Conservation (phyloP, 768 basidiomycete genomes). For the Suillus hirtellus region DNA sequence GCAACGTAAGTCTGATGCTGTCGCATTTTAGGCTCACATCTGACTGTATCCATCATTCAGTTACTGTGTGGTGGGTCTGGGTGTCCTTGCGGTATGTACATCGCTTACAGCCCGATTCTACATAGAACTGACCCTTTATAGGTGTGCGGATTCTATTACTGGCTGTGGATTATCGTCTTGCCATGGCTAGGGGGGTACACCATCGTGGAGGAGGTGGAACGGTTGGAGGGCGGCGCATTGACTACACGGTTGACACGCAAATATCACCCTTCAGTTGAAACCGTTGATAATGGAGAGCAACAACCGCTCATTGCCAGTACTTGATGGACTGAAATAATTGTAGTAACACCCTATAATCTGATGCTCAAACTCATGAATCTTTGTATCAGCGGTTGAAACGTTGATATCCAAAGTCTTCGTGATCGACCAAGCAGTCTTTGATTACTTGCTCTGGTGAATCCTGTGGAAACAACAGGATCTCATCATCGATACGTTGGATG, state of each 20-base stretch:
- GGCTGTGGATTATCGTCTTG: slow-evolving; percentile 44
- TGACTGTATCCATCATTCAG: slow-evolving; percentile 11
- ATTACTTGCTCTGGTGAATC: slow-evolving; percentile 74
- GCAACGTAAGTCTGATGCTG: slow-evolving; percentile 19
- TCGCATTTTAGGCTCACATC: not conserved
- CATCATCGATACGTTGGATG: not conserved
- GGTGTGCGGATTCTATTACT: slow-evolving; percentile 28
- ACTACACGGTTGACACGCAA: slow-evolving; percentile 34
- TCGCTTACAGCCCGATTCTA: too few species aligned
- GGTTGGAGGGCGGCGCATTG: slow-evolving; percentile 34
- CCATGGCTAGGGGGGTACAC: slow-evolving; percentile 46
- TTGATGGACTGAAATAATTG: slow-evolving; percentile 1
- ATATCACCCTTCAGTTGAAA: not conserved
- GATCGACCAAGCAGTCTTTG: slow-evolving; percentile 47
- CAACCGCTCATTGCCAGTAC: not conserved
- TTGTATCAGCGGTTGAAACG: too few species aligned
- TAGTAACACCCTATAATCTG: not conserved
- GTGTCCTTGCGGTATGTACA: slow-evolving; percentile 25
- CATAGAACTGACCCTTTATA: slow-evolving; percentile 10
- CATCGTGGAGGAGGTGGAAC: slow-evolving; percentile 48
- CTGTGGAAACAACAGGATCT: slow-evolving; percentile 34
- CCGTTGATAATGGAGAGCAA: not conserved
- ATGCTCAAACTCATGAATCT: too few species aligned
- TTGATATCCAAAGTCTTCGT: too few species aligned
- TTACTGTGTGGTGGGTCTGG: slow-evolving; percentile 31